These are phyloP conservation scores for Vanderwaltozyma polyspora DNA, from an alignment of 805 yeast species.

Conservation along the genomic window DNA sequence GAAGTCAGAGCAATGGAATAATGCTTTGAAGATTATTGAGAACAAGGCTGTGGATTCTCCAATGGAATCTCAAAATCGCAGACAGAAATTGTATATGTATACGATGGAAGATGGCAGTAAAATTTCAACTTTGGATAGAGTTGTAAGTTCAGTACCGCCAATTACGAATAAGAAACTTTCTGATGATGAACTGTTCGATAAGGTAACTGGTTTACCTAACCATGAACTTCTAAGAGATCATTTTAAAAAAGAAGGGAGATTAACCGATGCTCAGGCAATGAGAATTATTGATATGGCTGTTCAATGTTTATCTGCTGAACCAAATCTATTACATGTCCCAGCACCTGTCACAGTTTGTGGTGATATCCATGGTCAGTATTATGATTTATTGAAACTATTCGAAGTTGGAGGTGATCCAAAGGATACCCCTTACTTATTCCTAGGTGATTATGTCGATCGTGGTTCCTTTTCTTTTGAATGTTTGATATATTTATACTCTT, in stretches of 20 bases:
- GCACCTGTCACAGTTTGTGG: slow-evolving; percentile 97
- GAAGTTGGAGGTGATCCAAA: slow-evolving; percentile 89
- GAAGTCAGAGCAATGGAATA: slow-evolving; percentile 49
- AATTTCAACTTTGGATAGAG: slow-evolving; percentile 41
- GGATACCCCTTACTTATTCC: slow-evolving; percentile 63
- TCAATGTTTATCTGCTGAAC: slow-evolving; percentile 51
- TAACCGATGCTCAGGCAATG: slow-evolving; percentile 58
- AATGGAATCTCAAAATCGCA: background rate
- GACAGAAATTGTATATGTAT: slow-evolving; percentile 27
- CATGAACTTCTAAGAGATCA: slow-evolving; percentile 61
- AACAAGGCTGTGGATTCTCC: slow-evolving; percentile 27
- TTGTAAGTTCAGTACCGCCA: slow-evolving; percentile 43
- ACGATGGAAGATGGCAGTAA: slow-evolving; percentile 40
- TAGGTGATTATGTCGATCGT: slow-evolving; percentile 93
- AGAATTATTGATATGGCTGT: slow-evolving; percentile 59
- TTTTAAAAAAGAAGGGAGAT: slow-evolving; percentile 70
- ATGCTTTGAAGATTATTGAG: slow-evolving; percentile 52
- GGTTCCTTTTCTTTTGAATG: slow-evolving; percentile 86
- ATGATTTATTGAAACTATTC: slow-evolving; percentile 77
- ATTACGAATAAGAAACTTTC: slow-evolving; percentile 57
- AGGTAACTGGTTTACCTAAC: slow-evolving; percentile 56
- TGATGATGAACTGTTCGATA: slow-evolving; percentile 53
- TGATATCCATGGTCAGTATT: slow-evolving; percentile 93
- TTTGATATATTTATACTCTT: slow-evolving; percentile 59
- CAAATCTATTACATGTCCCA: slow-evolving; percentile 68